phyloP scores from a whole-genome alignment of 2,329 filamentous ascomycete genomes.

The Xylaria sp. region DNA sequence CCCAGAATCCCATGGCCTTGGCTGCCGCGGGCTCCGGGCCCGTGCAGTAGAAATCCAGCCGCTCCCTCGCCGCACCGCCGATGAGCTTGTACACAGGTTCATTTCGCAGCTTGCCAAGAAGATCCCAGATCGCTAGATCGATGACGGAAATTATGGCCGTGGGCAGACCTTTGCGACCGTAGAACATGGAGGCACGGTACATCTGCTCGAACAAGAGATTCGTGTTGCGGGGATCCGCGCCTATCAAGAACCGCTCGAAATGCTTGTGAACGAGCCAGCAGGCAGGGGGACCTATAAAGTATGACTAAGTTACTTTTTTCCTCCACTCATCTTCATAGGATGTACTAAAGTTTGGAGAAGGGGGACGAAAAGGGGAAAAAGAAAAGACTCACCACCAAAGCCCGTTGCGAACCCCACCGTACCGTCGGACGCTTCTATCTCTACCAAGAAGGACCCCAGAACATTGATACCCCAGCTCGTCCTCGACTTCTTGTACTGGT shows the following conservation, averaged over 20 bases:
- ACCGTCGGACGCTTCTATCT: conserved; percentile 88
- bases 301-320: conserved; percentile 13
- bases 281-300: conserved; percentile 76
- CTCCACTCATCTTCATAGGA: not conserved
- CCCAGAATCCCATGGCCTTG: conserved; percentile 88
- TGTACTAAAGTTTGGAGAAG: not conserved
- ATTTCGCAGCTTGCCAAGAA: conserved; percentile 88
- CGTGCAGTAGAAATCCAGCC: conserved; percentile 93
- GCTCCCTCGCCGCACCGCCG: conserved; percentile 85
- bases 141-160: conserved; percentile 94
- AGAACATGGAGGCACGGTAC: conserved; percentile 97
- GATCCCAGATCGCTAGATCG: conserved; percentile 91
- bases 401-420: conserved; percentile 95
- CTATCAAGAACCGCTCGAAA: conserved; percentile 91
- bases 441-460: conserved; percentile 88
- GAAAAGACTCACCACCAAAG: conserved; percentile 73
- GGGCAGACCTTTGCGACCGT: conserved; percentile 90
- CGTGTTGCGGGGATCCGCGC: conserved; percentile 88
- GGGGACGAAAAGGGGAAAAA: not conserved
- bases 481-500: conserved; percentile 85
- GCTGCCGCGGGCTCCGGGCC: conserved; percentile 85
- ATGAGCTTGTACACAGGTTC: conserved; percentile 97
- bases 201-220: conserved; percentile 96
- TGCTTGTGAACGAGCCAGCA: conserved; percentile 96
- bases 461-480: conserved; percentile 98